These are phyloP conservation scores for Candida albicans DNA, from an alignment of 1,139 yeast species.

Conservation along the genomic window DNA sequence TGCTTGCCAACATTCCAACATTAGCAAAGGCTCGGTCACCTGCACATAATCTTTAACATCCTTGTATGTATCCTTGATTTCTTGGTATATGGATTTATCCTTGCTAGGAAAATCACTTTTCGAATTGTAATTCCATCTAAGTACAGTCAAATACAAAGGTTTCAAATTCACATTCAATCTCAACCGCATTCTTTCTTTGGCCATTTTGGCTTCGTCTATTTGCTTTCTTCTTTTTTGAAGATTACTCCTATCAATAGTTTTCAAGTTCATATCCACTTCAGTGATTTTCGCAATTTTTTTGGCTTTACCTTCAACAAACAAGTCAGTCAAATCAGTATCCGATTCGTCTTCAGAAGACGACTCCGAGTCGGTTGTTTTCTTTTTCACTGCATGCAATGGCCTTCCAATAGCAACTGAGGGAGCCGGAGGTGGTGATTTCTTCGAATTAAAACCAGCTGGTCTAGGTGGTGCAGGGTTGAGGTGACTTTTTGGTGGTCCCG, in stretches of 20 bases:
- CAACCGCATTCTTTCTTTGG: conserved; percentile 76
- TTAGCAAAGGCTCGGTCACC: conserved; percentile 73
- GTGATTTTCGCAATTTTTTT: conserved; percentile 35
- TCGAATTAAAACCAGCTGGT: conserved; percentile 76
- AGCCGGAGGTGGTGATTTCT: conserved; percentile 15
- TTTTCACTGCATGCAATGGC: conserved; percentile 36
- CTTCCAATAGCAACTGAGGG: conserved; percentile 24
- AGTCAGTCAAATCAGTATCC: conserved; percentile 42
- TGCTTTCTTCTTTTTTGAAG: conserved; percentile 13
- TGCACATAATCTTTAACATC: conserved; percentile 64
- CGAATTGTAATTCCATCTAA: conserved; percentile 76
- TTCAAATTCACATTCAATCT: conserved; percentile 77
- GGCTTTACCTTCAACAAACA: conserved; percentile 37
- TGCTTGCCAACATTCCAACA: conserved; percentile 94
- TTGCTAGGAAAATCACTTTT: conserved; percentile 57
- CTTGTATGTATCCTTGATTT: conserved; percentile 47
- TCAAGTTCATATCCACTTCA: conserved; percentile 42
- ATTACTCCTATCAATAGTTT: conserved; percentile 22
- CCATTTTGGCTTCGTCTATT: conserved; percentile 50
- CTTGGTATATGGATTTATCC: conserved; percentile 38
- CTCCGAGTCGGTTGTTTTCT: conserved; percentile 31
- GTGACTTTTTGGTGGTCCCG: conserved; percentile 12
- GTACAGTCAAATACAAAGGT: conserved; percentile 67
- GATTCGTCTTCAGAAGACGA: conserved; percentile 36
- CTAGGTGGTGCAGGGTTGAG: conserved; percentile 70